phyloP scores from a whole-genome alignment of 2,329 filamentous ascomycete species.

The Metarhizium rileyi region DNA sequence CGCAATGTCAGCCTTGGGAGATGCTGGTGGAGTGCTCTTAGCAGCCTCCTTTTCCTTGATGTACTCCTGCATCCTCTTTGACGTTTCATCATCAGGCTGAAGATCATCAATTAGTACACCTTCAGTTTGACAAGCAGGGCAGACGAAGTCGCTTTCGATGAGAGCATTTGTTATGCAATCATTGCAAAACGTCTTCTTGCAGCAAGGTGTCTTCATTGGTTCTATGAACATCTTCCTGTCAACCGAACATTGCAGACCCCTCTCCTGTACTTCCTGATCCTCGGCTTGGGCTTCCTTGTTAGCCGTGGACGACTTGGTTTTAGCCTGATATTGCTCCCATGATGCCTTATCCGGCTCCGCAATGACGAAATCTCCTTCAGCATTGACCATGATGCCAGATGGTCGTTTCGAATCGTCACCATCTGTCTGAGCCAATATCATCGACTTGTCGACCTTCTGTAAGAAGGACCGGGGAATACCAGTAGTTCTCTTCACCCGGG shows the following conservation, averaged over 20 bases:
- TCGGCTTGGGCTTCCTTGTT: conserved; percentile 67
- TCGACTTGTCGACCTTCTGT: conserved; percentile 88
- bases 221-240: conserved; percentile 98
- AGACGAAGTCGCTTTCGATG: conserved; percentile 96
- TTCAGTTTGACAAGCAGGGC: conserved; percentile 83
- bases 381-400: conserved; percentile 92
- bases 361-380: conserved; percentile 94
- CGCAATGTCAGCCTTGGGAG: conserved; percentile 31
- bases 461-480: conserved; percentile 93
- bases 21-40: conserved; percentile 29
- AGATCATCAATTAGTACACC: conserved; percentile 91
- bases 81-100: conserved; percentile 68
- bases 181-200: conserved; percentile 96
- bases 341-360: conserved; percentile 90
- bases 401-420: conserved; percentile 76
- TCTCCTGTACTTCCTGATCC: conserved; percentile 80
- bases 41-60: conserved; percentile 45
- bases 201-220: conserved; percentile 98
- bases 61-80: conserved; percentile 69
- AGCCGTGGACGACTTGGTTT: conserved; percentile 77
- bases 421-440: conserved; percentile 61
- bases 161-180: conserved; percentile 99
- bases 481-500: conserved; percentile 89
- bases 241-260: conserved; percentile 84
- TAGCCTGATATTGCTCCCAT: conserved; percentile 96